Evolutionary conservation across 2,329 filamentous ascomycete genomes (phyloP).

Genomic region (Venturia pyrina): DNA sequence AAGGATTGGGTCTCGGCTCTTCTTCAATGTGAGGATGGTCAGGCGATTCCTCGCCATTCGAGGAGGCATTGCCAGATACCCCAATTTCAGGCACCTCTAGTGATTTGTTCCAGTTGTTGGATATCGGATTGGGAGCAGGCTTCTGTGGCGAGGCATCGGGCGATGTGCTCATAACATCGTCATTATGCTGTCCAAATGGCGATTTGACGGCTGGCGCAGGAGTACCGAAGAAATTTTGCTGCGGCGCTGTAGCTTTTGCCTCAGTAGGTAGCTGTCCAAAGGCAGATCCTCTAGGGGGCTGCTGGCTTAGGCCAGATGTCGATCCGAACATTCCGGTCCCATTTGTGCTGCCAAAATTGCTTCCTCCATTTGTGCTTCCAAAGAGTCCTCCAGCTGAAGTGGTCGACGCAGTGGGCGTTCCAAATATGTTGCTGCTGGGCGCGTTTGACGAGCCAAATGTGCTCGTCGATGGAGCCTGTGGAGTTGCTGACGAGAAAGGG

Average conservation of each 20-base stretch:
- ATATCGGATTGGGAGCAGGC: not conserved
- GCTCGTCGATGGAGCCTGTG: slow-evolving; percentile 6
- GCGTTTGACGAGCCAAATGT: slow-evolving; percentile 3
- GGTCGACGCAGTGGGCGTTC: not conserved
- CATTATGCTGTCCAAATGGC: slow-evolving; percentile 7
- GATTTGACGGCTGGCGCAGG: not conserved
- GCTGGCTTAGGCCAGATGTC: not conserved
- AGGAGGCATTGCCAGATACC: not conserved
- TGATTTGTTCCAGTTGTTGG: not conserved
- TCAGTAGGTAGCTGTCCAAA: slow-evolving; percentile 1
- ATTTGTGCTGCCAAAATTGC: slow-evolving; percentile 6
- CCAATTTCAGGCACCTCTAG: not conserved
- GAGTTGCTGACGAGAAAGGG: not conserved
- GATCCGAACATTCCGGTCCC: not conserved
- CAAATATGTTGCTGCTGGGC: slow-evolving; percentile 5
- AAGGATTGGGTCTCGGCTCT: slow-evolving; percentile 7
- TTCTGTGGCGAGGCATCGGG: slow-evolving; percentile 10
- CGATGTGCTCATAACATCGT: slow-evolving; percentile 8
- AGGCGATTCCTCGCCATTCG: slow-evolving; percentile 3
- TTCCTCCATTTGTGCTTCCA: not conserved
- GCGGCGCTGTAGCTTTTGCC: not conserved
- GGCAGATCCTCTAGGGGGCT: not conserved
- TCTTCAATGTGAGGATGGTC: slow-evolving; percentile 9
- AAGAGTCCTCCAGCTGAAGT: not conserved
- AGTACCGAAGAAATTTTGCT: not conserved